Conservation (phyloP, 148 eudicot genomes). For the Vaccinium vitisidaea region DNA sequence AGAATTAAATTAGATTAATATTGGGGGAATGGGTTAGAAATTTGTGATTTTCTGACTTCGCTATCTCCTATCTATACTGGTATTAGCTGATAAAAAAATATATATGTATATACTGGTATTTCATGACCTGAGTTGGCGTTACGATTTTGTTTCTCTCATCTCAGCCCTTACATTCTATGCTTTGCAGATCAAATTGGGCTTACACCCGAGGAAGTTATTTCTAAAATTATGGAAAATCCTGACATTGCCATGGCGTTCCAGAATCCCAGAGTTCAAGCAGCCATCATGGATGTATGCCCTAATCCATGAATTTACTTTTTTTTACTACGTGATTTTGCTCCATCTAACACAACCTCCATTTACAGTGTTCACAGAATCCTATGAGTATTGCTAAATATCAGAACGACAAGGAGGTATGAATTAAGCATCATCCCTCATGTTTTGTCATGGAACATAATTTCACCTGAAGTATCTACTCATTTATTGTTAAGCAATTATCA, state of each 20-base stretch:
- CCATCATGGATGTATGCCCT: slow-evolving; percentile 89
- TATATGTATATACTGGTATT: background rate
- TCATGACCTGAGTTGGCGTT: background rate
- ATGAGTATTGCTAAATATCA: slow-evolving; percentile 84
- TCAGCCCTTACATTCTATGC: background rate
- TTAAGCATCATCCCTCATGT: background rate
- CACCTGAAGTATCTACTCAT: background rate
- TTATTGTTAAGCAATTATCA: background rate
- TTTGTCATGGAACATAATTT: background rate
- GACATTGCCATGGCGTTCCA: slow-evolving; percentile 97
- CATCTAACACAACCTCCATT: slow-evolving; percentile 24
- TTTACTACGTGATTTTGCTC: background rate
- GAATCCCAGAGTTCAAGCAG: slow-evolving; percentile 95
- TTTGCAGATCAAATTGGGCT: slow-evolving; percentile 87
- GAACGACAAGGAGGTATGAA: slow-evolving; percentile 86
- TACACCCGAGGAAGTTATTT: slow-evolving; percentile 91
- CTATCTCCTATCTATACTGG: no score
- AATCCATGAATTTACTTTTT: background rate
- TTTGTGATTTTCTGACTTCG: background rate
- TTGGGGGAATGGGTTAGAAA: background rate
- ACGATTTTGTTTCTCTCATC: background rate
- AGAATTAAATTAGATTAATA: background rate
- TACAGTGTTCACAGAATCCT: slow-evolving; percentile 93
- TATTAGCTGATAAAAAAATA: no score
- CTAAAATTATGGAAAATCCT: slow-evolving; percentile 91